Evolutionary conservation across 257 asterid species (phyloP).

Genomic region (Solanum habrochaites): DNA sequence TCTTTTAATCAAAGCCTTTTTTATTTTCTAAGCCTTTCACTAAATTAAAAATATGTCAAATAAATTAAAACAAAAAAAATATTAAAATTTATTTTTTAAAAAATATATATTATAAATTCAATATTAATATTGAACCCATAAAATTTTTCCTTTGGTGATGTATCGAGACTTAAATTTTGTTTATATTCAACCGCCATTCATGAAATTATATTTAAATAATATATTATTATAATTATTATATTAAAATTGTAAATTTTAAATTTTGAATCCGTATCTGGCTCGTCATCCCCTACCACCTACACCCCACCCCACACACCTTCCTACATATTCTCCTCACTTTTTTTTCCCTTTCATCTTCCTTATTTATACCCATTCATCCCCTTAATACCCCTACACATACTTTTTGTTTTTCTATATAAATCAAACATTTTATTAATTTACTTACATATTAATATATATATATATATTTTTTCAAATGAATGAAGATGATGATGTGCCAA

Average conservation of each 20-base stretch:
- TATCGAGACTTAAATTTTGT: too few relatives aligned
- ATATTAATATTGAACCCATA: background rate
- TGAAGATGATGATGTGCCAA: slow-evolving; percentile 11
- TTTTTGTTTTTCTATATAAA: background rate
- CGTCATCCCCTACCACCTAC: background rate
- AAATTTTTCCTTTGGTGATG: too few relatives aligned
- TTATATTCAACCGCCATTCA: too few relatives aligned
- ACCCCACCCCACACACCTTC: background rate
- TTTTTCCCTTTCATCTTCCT: background rate
- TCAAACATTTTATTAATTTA: background rate
- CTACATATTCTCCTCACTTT: background rate
- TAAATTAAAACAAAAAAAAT: too few relatives aligned
- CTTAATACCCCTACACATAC: background rate
- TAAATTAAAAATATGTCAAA: too few relatives aligned
- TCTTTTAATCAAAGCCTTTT: too few relatives aligned
- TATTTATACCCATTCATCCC: background rate
- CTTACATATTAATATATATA: background rate
- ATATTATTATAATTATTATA: background rate
- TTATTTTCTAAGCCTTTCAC: too few relatives aligned
- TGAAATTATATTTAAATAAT: too few relatives aligned
- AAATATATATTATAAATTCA: too few relatives aligned
- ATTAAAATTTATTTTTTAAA: background rate
- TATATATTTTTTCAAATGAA: background rate
- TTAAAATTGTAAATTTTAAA: background rate
- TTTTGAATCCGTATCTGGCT: background rate